Base-by-base conservation (phyloP, 2,329 filamentous ascomycete genomes). In the Botrytis fabae region DNA sequence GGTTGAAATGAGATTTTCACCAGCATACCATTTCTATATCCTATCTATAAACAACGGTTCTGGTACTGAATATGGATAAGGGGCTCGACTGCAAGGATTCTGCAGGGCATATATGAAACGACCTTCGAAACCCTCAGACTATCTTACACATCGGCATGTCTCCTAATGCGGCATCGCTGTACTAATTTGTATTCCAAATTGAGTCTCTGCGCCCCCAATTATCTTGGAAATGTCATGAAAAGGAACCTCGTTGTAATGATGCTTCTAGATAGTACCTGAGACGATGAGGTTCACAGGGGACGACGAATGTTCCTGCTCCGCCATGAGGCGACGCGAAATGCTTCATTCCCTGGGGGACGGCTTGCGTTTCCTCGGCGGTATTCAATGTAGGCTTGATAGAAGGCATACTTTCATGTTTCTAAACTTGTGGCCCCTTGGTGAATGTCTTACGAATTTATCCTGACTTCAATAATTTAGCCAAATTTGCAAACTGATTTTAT, bases 11-110 rank as follows among this genome's bases (percentile, higher is more conserved):
- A 16, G 64, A 57, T 28, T 68, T 68, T 68, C 46, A 28, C 35
- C 25, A 54, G 64, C 9, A 68, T 54, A 14, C 4, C 35, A 57
- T 54, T 66, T 57, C 46, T 18, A n/a, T 42, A 54, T 68, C 10
- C 16, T 57, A n/a, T n/a, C 65, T 69, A 32, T 20, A 69, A 57
- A 32, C n/a, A 68, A 68, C 65, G 48, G 65, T 59, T 12, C 14
- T 42, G 22, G 25, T 69, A 22, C 48, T 42, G 38, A 18, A 42
- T 25, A 44, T 42, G 48, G 51, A 42, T 28, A 42, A 42, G 48
- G n/a, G 35, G 48, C 28, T 68, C 8, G 40, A 54, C n/a, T 28
- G 54, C 64, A 54, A 46, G 64, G 64, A 40, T 42, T 42, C n/a
- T 68, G 35, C 54, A 57, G 38, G 44, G 42, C 40, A 32, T 44